Percentiles rank a stretch among this genome's conserved stretches.
Evolutionary conservation across 2,329 filamentous ascomycete species (phyloP).

Genomic region (Cryphonectria japonica): DNA sequence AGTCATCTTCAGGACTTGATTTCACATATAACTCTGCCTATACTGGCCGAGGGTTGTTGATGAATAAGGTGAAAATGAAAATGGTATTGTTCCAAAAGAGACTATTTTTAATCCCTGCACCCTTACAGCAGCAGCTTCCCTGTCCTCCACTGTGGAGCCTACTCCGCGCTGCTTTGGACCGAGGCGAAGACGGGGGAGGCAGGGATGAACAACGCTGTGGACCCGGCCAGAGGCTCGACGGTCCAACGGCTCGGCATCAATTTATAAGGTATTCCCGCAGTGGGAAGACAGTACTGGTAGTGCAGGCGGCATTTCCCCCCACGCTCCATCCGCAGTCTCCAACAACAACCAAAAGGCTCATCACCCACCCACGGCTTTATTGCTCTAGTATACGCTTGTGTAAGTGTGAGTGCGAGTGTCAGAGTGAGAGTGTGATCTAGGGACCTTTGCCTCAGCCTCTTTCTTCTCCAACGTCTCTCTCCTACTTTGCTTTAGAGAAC

Average conservation of each 20-base stretch:
- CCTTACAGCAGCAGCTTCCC: not conserved
- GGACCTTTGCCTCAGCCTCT: too few relatives aligned
- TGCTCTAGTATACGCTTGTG: too few relatives aligned
- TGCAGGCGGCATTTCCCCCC: not conserved
- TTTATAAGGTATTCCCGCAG: constrained; percentile 20
- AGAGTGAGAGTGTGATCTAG: not conserved
- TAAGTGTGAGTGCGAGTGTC: too few relatives aligned
- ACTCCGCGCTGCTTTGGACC: constrained; percentile 13
- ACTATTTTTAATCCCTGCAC: not conserved
- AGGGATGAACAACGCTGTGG: not conserved
- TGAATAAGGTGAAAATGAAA: too few relatives aligned
- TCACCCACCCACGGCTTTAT: too few relatives aligned
- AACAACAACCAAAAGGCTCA: not conserved
- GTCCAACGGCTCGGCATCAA: constrained; percentile 28
- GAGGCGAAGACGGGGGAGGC: not conserved
- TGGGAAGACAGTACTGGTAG: not conserved
- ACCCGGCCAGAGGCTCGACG: not conserved
- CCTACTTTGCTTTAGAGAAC: not conserved
- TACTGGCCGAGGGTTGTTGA: too few relatives aligned
- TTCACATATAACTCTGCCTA: too few relatives aligned
- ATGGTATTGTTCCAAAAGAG: not conserved
- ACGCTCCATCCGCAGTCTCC: not conserved
- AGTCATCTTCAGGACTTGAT: too few relatives aligned
- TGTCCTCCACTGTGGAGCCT: not conserved
- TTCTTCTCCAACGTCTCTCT: not conserved